Evolutionary conservation across 129 eudicot genomes (phyloP), one percentile per base, ranked within the genome.

Genomic region (Artemisia annua): DNA sequence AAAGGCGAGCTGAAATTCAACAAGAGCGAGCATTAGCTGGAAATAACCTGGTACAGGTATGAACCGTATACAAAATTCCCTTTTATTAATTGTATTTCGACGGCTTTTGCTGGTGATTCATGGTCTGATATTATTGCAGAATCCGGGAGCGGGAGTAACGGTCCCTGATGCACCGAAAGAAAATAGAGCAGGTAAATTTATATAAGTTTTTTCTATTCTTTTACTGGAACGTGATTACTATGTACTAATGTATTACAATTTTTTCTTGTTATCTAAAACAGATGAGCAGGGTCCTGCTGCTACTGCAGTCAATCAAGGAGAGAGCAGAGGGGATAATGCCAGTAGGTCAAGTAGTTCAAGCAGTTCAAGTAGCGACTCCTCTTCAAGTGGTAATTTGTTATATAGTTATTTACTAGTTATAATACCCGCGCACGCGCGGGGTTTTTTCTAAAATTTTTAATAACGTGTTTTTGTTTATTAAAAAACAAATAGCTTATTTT

Each of bases 1-100:
- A 75, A 85, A 83, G 96, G 72, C 86, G 79, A 83, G 93, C 96
- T 51, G 97, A 94, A 71, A 80, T 91, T 49, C 86, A 81, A 30
- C 91, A 83, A 77, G 87, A 86, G 3, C 80, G 84, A 75, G 85
- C 79, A 16, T 24, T 58, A 69, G 92, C 89, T 71, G 82, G 75
- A 60, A 79, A 77, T 64, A 39, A 39, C 44, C 52, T 68, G 75
- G 84, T 87, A 75, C 80, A 85, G 48, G 76, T 72, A 74, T 55
- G 48, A 35, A 7, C 11, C 44, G 26, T 32, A 55, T 67, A 14
- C 39, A 68, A 16, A 1, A 39, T 39, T 39, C 7, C 30, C n/a
- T 59, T 15, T 55, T 12, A 39, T 11, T 71, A n/a, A 11, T 56
- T 54, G 19, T 18, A 32, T 10, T 69, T 20, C 16, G 2, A 24